Evolutionary conservation across 805 yeast species (phyloP), one percentile per base, ranked within the genome.

Genomic region (Lipomyces sp.): DNA sequence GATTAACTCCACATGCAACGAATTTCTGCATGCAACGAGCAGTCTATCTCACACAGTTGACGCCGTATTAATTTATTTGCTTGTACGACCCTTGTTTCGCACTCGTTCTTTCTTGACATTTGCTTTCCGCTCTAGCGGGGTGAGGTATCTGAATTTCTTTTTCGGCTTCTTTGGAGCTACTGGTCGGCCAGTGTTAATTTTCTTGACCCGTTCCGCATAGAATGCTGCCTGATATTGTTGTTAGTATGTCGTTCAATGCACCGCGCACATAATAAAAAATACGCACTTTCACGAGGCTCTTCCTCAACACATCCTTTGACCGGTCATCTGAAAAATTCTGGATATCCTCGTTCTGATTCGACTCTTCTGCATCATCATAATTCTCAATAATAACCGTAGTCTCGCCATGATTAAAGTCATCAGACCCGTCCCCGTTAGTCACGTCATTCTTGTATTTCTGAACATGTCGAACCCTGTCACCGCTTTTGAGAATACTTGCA

Each of bases 121-220:
- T 29, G 77, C 78, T 73, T 80, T 86, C 78, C 98, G 85, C 78
- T 92, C 97, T 34, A 82, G 79, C 77, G 92, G 91, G 59, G 95
- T 85, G 77, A 93, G 82, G 73, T 93, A 94, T 79, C 97, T 86
- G 75, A 92, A 92, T 83, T 93, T 93, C 83, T 87, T 88, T 84
- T 88, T 89, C 78, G 82, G 85, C 66, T 70, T 70, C 69, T 73
- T 73, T 33, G 72, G 71, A 56, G 73, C 71, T 10, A 73, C 70
- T 48, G 72, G 34, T 63, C 64, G 24, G 64, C 74, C 67, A 18
- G 48, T 51, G 29, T 35, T 81, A 78, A 71, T 85, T 84, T 53
- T 82, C 77, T 70, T 62, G 51, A 67, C 68, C 8, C 71, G 82
- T 84, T 18, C 90, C 86, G 70, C 88, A 78, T 70, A 86, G 76